These are phyloP conservation scores for Dillenia suffruticosa DNA, from an alignment of 164 flowering plant species.

Conservation along the genomic window DNA sequence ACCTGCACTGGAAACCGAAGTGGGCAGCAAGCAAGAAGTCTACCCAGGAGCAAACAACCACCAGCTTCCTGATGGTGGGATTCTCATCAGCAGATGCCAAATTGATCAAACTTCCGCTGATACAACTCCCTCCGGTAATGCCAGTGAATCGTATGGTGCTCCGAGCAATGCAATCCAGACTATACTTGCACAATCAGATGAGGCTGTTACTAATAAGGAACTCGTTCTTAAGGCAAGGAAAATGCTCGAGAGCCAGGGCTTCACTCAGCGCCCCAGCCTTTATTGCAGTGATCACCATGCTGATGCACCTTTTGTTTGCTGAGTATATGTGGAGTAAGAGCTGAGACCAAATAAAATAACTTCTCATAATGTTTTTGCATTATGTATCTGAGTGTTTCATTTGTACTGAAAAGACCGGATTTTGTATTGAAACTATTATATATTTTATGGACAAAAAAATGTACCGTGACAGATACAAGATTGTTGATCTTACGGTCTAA, in stretches of 20 bases:
- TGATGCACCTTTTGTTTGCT: slow-evolving; percentile 70
- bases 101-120: slow-evolving; percentile 90
- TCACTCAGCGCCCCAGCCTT: slow-evolving; percentile 87
- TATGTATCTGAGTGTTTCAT: too few relatives aligned
- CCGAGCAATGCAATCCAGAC: slow-evolving; percentile 93
- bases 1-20: slow-evolving; percentile 65
- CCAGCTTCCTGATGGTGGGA: slow-evolving; percentile 52
- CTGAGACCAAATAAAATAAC: too few relatives aligned
- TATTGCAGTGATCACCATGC: slow-evolving; percentile 70
- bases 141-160: slow-evolving; percentile 77
- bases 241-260: slow-evolving; percentile 70
- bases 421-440: too few relatives aligned
- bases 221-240: slow-evolving; percentile 68
- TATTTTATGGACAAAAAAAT: too few relatives aligned
- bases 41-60: slow-evolving; percentile 67
- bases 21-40: slow-evolving; percentile 61
- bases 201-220: slow-evolving; percentile 49
- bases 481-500: too few relatives aligned
- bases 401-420: too few relatives aligned
- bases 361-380: too few relatives aligned
- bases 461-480: too few relatives aligned
- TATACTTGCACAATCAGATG: slow-evolving; percentile 54
- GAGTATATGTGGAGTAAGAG: background rate
- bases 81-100: slow-evolving; percentile 90
- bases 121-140: slow-evolving; percentile 64